Conservation (phyloP, 208 protist genomes). For the Leishmania amazonensis region DNA sequence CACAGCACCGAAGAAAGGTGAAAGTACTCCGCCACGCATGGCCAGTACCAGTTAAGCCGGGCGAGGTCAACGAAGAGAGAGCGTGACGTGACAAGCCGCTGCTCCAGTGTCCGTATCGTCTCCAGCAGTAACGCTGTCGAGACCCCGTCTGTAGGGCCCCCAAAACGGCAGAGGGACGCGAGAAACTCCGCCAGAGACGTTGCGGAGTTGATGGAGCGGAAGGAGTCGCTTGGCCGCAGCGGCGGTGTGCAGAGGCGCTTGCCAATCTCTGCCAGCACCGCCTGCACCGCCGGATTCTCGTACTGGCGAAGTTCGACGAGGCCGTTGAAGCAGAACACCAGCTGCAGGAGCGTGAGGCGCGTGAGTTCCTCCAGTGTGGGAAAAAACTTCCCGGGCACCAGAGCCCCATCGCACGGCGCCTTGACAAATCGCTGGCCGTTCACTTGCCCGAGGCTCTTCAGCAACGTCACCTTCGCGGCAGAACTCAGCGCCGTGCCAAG, state of each 20-base stretch:
- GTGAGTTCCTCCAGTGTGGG: conserved; percentile 31
- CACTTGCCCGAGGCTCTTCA: conserved; percentile 60
- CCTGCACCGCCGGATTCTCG: conserved; percentile 32
- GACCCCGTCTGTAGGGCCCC: conserved; percentile 22
- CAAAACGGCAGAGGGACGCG: conserved; percentile 35
- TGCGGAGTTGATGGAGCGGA: conserved; percentile 29
- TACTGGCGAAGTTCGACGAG: conserved; percentile 65
- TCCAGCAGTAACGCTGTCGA: conserved; percentile 17
- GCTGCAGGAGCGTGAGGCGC: conserved; percentile 40
- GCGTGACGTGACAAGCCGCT: conserved; percentile 16
- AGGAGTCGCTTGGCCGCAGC: background rate
- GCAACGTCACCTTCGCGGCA: conserved; percentile 41
- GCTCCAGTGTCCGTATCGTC: conserved; percentile 12
- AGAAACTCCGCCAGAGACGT: conserved; percentile 42
- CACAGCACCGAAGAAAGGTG: conserved; percentile 13
- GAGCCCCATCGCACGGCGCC: conserved; percentile 28
- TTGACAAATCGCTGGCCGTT: conserved; percentile 48
- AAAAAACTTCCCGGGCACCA: conserved; percentile 38
- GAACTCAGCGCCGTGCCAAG: conserved; percentile 25
- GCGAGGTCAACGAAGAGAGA: conserved; percentile 46
- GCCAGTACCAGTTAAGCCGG: conserved; percentile 34
- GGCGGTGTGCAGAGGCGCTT: background rate
- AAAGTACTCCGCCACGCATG: conserved; percentile 18
- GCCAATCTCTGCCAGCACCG: conserved; percentile 30
- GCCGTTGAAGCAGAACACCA: conserved; percentile 54